A percentile compares a stretch with the other conserved stretches of the same genome.
These are phyloP conservation scores for Hirschioporus abietinus DNA, from an alignment of 768 basidiomycete genomes.

Conservation along the genomic window DNA sequence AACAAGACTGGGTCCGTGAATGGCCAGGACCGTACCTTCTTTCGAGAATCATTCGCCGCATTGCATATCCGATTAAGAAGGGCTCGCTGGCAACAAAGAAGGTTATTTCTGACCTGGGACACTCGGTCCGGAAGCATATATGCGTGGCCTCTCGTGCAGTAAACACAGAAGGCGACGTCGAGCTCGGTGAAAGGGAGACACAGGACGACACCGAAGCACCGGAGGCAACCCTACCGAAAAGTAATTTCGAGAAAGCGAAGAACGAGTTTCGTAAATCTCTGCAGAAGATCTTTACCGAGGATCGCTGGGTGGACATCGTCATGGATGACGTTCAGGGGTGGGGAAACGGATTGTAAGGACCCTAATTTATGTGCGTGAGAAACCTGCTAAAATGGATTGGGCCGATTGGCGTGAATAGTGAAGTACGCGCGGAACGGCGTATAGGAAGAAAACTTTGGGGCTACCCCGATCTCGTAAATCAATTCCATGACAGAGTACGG, in stretches of 20 bases:
- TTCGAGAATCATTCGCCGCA: neutral
- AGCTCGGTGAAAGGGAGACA: no score
- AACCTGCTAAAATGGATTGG: no score
- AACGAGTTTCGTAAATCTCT: no score
- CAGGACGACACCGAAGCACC: no score
- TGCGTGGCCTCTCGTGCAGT: neutral
- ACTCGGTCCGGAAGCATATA: neutral
- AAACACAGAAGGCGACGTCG: neutral
- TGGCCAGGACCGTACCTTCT: neutral
- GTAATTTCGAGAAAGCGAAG: no score
- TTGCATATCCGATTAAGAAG: neutral
- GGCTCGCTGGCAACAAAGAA: neutral
- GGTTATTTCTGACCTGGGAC: neutral
- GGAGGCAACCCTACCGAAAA: no score
- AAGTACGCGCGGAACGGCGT: no score
- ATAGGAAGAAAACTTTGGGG: neutral
- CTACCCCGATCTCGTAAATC: neutral
- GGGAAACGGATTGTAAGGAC: neutral
- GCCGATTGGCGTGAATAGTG: no score
- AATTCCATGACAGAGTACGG: neutral
- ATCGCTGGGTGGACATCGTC: no score
- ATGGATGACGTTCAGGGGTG: neutral
- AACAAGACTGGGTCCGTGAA: neutral
- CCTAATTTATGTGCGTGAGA: neutral
- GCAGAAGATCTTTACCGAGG: no score